phyloP scores from a whole-genome alignment of 2,329 filamentous ascomycete genomes.

The Neopestalotiopsis rosae region DNA sequence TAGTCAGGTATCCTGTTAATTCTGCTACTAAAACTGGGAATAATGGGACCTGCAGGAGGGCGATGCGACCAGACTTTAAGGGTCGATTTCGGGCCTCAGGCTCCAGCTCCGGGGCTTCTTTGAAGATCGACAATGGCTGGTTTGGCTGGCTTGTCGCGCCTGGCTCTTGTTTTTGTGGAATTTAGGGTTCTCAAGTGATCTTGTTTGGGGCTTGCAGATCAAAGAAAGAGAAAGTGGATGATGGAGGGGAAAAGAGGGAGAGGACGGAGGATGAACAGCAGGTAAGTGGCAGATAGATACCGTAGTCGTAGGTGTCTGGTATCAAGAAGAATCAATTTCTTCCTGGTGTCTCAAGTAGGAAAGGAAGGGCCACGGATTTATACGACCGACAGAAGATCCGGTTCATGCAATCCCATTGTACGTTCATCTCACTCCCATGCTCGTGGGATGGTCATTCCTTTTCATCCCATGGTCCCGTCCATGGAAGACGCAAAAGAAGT shows the following conservation, averaged over 20 bases:
- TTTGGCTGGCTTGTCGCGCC: background rate
- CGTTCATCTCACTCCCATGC: background rate
- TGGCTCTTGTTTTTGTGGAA: slow-evolving; percentile 6
- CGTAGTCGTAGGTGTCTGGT: background rate
- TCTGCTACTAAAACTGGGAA: background rate
- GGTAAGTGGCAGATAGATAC: background rate
- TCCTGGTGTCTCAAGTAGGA: background rate
- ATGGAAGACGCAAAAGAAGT: background rate
- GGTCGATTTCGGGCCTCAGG: background rate
- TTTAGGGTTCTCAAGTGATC: slow-evolving; percentile 7
- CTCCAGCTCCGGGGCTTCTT: background rate
- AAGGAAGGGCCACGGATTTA: background rate
- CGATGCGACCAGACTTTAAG: background rate
- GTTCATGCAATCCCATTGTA: background rate
- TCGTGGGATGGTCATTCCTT: background rate
- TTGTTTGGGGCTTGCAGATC: background rate
- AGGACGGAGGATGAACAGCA: background rate
- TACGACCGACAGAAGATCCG: background rate
- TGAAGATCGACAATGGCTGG: slow-evolving; percentile 13
- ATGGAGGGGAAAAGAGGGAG: background rate
- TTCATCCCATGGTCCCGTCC: background rate
- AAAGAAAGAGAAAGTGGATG: background rate
- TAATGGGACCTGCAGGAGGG: background rate
- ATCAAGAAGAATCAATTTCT: background rate
- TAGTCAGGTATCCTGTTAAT: background rate